These are phyloP conservation scores for Alternaria hordeiaustralica DNA, from an alignment of 2,329 filamentous ascomycete species.

Conservation along the genomic window DNA sequence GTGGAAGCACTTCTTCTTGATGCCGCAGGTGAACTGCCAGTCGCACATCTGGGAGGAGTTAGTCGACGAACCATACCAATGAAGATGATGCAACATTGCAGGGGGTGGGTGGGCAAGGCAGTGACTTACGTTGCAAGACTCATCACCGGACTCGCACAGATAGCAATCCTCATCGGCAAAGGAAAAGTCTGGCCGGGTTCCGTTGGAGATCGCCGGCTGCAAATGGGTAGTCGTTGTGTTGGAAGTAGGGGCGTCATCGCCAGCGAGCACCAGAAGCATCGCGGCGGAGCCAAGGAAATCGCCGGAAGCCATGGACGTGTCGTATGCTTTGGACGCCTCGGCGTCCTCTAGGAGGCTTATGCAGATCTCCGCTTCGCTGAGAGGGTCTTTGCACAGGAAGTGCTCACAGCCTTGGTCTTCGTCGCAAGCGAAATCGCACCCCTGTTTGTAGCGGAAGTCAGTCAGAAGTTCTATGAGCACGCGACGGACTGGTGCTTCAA, in stretches of 20 bases:
- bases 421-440: neutral
- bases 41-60: slow-evolving; percentile 6
- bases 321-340: neutral
- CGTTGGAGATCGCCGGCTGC: neutral
- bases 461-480: neutral
- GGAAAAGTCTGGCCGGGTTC: neutral
- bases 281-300: neutral
- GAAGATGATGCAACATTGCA: neutral
- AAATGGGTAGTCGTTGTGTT: neutral
- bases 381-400: neutral
- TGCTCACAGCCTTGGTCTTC: neutral
- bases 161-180: slow-evolving; percentile 5
- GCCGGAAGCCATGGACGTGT: neutral
- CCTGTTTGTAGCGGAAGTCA: neutral
- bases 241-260: neutral
- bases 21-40: slow-evolving; percentile 15
- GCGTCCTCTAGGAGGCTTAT: neutral
- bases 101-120: neutral
- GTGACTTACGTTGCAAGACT: slow-evolving; percentile 7
- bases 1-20: slow-evolving; percentile 16
- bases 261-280: neutral
- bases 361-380: neutral
- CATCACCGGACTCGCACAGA: neutral
- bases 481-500: neutral
- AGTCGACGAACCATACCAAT: slow-evolving; percentile 3